phyloP scores from a whole-genome alignment of 441 rosid genomes.

The Gossypium trilobum region DNA sequence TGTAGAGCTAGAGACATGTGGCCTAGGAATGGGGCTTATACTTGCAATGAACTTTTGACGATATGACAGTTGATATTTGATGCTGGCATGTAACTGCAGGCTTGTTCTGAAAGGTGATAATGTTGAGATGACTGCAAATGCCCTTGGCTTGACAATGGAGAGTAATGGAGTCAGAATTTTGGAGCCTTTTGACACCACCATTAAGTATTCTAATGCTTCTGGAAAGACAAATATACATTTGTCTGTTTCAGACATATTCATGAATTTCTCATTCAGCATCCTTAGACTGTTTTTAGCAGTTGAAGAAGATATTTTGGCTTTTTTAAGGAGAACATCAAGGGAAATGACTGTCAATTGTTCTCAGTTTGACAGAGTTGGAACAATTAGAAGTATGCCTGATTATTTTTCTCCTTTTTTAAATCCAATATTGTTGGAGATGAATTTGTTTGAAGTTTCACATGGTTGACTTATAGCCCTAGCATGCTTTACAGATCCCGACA shows the following conservation, averaged over 20 bases:
- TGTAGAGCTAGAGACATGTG: no score
- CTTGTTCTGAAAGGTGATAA: conserved; percentile 62
- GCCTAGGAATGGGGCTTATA: background rate
- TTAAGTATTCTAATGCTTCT: conserved; percentile 77
- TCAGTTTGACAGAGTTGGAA: conserved; percentile 88
- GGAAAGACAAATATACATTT: conserved; percentile 72
- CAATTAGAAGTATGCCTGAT: conserved; percentile 50
- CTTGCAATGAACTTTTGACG: conserved; percentile 4
- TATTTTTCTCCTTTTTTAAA: background rate
- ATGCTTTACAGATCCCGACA: conserved; percentile 45
- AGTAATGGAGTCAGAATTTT: conserved; percentile 85
- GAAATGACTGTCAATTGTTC: conserved; percentile 76
- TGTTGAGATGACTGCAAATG: conserved; percentile 70
- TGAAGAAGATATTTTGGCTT: conserved; percentile 84
- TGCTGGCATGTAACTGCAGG: conserved; percentile 34
- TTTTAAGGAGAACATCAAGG: conserved; percentile 81
- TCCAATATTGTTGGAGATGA: background rate
- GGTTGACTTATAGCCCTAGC: conserved; percentile 22
- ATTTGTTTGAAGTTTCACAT: conserved; percentile 9
- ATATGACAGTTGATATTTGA: conserved; percentile 18
- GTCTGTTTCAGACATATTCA: conserved; percentile 72
- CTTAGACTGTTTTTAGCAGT: conserved; percentile 84
- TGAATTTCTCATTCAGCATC: conserved; percentile 94
- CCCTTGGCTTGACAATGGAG: conserved; percentile 86
- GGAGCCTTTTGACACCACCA: conserved; percentile 86